Evolutionary conservation across 2,329 filamentous ascomycete genomes (phyloP).

Genomic region (Ophiostoma himal-ulmi): DNA sequence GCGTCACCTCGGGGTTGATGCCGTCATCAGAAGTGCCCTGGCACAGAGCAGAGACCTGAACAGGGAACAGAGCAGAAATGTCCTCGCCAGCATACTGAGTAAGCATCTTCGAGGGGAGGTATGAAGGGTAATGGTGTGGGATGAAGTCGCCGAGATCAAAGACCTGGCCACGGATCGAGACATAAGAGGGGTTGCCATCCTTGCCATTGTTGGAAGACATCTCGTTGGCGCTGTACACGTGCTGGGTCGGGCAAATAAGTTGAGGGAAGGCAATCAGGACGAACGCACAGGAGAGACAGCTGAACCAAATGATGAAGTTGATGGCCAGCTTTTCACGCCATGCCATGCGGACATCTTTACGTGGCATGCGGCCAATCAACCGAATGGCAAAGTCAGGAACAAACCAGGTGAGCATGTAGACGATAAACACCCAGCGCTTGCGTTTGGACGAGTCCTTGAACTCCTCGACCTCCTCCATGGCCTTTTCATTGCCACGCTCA

Average conservation of each 20-base stretch:
- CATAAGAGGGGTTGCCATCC: conserved; percentile 56
- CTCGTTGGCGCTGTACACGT: conserved; percentile 77
- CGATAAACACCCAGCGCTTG: conserved; percentile 83
- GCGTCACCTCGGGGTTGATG: conserved; percentile 64
- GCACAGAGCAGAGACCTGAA: conserved; percentile 91
- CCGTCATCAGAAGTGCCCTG: conserved; percentile 62
- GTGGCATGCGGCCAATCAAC: conserved; percentile 73
- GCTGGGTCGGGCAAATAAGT: conserved; percentile 84
- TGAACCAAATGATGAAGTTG: conserved; percentile 94
- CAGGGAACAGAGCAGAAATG: conserved; percentile 81
- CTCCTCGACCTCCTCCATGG: conserved; percentile 85
- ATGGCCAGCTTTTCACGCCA: conserved; percentile 98
- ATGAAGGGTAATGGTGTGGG: conserved; percentile 69
- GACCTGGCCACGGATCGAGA: conserved; percentile 82
- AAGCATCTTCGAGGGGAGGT: conserved; percentile 56
- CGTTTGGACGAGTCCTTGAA: conserved; percentile 69
- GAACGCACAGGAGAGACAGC: conserved; percentile 72
- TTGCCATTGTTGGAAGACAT: conserved; percentile 70
- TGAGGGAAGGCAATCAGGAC: conserved; percentile 84
- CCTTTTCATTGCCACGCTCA: conserved; percentile 87
- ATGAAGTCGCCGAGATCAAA: conserved; percentile 74
- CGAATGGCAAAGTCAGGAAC: conserved; percentile 79
- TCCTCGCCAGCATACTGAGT: conserved; percentile 81
- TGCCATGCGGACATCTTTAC: conserved; percentile 84
- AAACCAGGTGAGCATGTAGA: conserved; percentile 79